Conservation (phyloP, 73 alveolate genomes). For the Tetrahymena borealis region DNA sequence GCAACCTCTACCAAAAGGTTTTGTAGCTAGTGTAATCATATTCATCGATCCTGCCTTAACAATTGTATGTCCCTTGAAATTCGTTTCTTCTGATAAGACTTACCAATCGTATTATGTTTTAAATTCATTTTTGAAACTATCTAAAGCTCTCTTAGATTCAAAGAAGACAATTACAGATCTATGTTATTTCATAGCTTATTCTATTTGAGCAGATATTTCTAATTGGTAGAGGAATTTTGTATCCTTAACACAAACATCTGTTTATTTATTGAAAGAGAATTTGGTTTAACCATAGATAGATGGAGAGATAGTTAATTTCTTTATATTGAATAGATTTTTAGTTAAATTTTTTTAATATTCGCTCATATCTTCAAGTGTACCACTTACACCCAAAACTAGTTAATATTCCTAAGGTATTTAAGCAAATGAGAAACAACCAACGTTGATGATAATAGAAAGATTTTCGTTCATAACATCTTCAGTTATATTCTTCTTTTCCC, state of each 20-base stretch:
- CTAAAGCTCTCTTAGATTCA: neutral
- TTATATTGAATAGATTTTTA: neutral
- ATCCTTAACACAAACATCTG: neutral
- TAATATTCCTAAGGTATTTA: neutral
- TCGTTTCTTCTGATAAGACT: neutral
- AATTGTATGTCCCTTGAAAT: neutral
- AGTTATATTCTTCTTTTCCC: neutral
- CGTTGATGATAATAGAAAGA: neutral
- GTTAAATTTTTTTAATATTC: neutral
- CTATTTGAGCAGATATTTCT: neutral
- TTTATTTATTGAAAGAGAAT: neutral
- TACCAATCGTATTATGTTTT: neutral
- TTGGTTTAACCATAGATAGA: neutral
- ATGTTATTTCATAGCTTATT: neutral
- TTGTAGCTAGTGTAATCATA: constrained; percentile 1
- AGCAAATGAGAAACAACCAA: neutral
- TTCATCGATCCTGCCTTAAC: neutral
- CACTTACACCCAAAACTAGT: neutral
- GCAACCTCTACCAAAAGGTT: constrained; percentile 51
- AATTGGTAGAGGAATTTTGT: neutral
- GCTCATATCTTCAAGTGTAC: neutral
- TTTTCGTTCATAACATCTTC: neutral
- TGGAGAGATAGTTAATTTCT: neutral
- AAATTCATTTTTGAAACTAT: neutral
- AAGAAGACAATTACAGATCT: neutral